Evolutionary conservation across 495 filamentous ascomycete genomes (phyloP).

Genomic region (Hypoxylon fuscum): DNA sequence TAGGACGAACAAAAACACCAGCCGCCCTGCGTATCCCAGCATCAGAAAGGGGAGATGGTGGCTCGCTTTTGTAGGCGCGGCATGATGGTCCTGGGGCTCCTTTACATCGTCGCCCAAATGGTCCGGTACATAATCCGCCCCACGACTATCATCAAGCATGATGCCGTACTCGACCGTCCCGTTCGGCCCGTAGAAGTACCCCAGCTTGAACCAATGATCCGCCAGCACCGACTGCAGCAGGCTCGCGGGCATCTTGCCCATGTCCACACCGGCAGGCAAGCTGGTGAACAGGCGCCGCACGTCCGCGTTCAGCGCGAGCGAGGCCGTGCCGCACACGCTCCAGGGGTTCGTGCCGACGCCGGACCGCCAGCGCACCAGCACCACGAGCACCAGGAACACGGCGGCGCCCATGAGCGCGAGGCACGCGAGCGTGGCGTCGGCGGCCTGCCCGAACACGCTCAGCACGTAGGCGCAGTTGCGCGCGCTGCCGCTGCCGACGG

Average conservation of each 20-base stretch:
- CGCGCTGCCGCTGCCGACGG: slow-evolving; percentile 24
- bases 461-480: slow-evolving; percentile 49
- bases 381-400: slow-evolving; percentile 34
- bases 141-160: slow-evolving; percentile 28
- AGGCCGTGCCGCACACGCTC: slow-evolving; percentile 51
- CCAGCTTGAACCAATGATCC: slow-evolving; percentile 48
- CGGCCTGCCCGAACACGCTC: slow-evolving; percentile 43
- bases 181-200: slow-evolving; percentile 41
- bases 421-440: slow-evolving; percentile 36
- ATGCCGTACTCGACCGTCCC: slow-evolving; percentile 49
- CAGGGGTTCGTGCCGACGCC: slow-evolving; percentile 53
- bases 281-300: slow-evolving; percentile 39
- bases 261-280: slow-evolving; percentile 35
- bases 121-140: neutral
- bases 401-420: slow-evolving; percentile 43
- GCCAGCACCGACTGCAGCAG: slow-evolving; percentile 34
- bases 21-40: slow-evolving; percentile 40
- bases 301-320: slow-evolving; percentile 46
- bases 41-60: slow-evolving; percentile 48
- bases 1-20: slow-evolving; percentile 46
- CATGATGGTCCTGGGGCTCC: slow-evolving; percentile 21
- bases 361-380: slow-evolving; percentile 42
- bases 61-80: slow-evolving; percentile 18
- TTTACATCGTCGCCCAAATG: slow-evolving; percentile 9
- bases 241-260: slow-evolving; percentile 31